Percentiles rank a stretch among this genome's conserved stretches.
These are phyloP conservation scores for Yamadazyma trypodendri DNA, from an alignment of 1,139 yeast species.

Conservation along the genomic window DNA sequence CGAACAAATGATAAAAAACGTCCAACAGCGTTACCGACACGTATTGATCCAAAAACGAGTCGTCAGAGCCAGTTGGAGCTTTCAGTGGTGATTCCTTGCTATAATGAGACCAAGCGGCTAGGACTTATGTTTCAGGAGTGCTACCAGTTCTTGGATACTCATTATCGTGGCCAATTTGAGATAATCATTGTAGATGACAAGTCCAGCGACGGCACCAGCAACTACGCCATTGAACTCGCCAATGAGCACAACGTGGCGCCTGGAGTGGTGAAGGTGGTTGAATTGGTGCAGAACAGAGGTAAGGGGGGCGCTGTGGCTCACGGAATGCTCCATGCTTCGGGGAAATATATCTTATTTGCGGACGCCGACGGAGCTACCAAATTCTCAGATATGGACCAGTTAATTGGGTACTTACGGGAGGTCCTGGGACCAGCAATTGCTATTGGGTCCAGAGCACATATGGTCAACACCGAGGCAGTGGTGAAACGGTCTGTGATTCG, in stretches of 20 bases:
- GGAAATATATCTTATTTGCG: conserved; percentile 77
- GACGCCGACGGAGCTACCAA: conserved; percentile 97
- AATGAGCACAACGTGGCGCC: conserved; percentile 47
- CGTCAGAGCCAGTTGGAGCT: conserved; percentile 41
- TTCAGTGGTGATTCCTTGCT: conserved; percentile 88
- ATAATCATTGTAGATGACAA: conserved; percentile 90
- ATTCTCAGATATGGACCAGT: conserved; percentile 64
- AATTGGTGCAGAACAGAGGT: conserved; percentile 75
- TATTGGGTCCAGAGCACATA: conserved; percentile 93
- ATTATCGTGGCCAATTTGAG: conserved; percentile 54
- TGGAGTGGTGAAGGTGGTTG: conserved; percentile 66
- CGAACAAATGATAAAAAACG: conserved; percentile 32
- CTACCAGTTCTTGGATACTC: conserved; percentile 49
- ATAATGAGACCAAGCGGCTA: conserved; percentile 76
- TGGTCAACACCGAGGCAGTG: conserved; percentile 95
- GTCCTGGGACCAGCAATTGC: conserved; percentile 57
- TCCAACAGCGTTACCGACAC: conserved; percentile 27
- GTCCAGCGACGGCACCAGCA: conserved; percentile 75
- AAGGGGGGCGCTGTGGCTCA: conserved; percentile 98
- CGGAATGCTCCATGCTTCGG: conserved; percentile 77
- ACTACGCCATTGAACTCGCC: conserved; percentile 71
- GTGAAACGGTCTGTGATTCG: conserved; percentile 87
- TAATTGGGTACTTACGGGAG: conserved; percentile 43
- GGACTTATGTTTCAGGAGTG: conserved; percentile 78
- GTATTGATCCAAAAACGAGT: conserved; percentile 29